These are phyloP conservation scores for Erodium maritimum DNA, from an alignment of 345 rosid species.

Conservation along the genomic window DNA sequence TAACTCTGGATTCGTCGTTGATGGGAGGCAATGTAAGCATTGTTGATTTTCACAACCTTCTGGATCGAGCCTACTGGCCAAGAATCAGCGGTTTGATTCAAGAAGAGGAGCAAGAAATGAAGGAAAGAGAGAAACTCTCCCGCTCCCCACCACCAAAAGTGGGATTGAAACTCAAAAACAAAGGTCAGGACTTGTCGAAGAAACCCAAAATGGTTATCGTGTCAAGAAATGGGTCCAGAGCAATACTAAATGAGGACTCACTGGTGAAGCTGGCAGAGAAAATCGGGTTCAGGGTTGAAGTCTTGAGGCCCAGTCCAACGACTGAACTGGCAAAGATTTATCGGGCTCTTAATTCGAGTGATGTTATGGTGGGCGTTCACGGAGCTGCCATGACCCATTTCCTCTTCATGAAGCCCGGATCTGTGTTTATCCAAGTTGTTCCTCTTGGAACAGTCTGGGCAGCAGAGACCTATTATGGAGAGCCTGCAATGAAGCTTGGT, in stretches of 20 bases:
- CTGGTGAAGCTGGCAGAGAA: conserved; percentile 47
- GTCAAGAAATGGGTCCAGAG: conserved; percentile 57
- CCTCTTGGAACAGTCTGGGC: conserved; percentile 89
- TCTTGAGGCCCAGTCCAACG: conserved; percentile 39
- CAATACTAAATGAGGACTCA: conserved; percentile 44
- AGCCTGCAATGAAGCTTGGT: conserved; percentile 67
- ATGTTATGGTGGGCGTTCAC: conserved; percentile 75
- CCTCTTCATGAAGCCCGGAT: conserved; percentile 60
- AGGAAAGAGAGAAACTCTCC: conserved; percentile 13
- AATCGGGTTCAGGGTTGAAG: conserved; percentile 47
- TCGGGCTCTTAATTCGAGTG: conserved; percentile 44
- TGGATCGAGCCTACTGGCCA: conserved; percentile 44
- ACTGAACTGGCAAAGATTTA: conserved; percentile 67
- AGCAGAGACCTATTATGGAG: conserved; percentile 71
- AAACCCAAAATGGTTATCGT: conserved; percentile 57
- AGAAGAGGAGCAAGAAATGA: conserved; percentile 31
- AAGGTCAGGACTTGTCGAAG: conserved; percentile 11
- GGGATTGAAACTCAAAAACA: neutral
- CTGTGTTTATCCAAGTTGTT: conserved; percentile 60
- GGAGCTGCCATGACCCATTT: conserved; percentile 95
- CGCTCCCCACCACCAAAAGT: conserved; percentile 14
- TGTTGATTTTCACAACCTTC: conserved; percentile 47
- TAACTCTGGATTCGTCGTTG: conserved; percentile 38
- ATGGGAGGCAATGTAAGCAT: conserved; percentile 32
- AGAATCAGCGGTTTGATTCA: conserved; percentile 38